These are phyloP conservation scores for Linnemannia schmuckeri DNA, from an alignment of 192 early-diverging fungal species.

Conservation along the genomic window DNA sequence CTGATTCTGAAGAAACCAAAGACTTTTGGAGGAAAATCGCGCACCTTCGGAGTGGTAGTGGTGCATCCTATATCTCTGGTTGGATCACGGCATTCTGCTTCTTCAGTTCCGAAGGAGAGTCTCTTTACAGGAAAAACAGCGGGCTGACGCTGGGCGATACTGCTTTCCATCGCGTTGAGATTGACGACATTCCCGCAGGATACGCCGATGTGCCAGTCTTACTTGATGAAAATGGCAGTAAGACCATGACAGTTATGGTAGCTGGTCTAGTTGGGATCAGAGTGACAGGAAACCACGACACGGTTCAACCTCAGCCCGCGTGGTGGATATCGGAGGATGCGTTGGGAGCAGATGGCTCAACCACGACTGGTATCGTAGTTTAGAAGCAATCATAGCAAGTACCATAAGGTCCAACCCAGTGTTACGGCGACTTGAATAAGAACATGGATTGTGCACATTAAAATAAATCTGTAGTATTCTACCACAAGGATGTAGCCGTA, in stretches of 20 bases:
- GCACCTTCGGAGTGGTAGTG: not conserved
- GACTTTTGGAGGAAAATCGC: conserved; percentile 12
- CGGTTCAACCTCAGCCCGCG: conserved; percentile 15
- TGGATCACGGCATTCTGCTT: conserved; percentile 26
- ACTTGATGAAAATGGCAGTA: conserved; percentile 16
- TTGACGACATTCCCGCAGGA: conserved; percentile 2
- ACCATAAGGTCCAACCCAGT: too few relatives aligned
- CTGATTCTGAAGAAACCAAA: conserved; percentile 6
- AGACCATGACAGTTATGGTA: conserved; percentile 9
- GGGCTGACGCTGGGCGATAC: conserved; percentile 9
- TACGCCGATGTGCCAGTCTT: conserved; percentile 23
- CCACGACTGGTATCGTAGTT: not conserved
- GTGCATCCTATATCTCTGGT: conserved; percentile 14
- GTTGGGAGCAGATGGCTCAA: not conserved
- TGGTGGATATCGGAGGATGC: conserved; percentile 16
- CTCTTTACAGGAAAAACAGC: not conserved
- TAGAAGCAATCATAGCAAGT: not conserved
- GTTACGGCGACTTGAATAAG: too few relatives aligned
- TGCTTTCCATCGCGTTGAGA: conserved; percentile 13
- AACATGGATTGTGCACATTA: too few relatives aligned
- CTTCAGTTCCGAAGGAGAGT: conserved; percentile 16
- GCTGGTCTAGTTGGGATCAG: conserved; percentile 19
- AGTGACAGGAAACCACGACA: not conserved
- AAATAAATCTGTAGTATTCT: too few relatives aligned
- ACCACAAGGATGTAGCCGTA: too few relatives aligned